Percentiles rank a stretch among this genome's conserved stretches.
Conservation (phyloP, 2,329 filamentous ascomycete genomes). For the Graphilbum ipis-grandicollis region DNA sequence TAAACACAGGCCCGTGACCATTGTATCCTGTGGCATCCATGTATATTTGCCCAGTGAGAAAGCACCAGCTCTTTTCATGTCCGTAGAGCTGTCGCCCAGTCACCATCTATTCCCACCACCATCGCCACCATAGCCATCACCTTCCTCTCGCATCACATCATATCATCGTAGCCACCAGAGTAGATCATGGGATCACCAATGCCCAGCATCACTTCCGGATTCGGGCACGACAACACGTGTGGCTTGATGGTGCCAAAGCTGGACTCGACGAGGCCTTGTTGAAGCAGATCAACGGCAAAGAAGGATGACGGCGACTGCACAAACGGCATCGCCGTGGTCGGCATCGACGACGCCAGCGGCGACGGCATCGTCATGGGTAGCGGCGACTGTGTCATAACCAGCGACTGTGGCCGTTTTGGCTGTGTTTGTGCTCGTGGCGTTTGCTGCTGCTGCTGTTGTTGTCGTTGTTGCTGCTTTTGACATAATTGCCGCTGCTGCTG, state of each 20-base stretch:
- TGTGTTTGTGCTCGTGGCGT: background rate
- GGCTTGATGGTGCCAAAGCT: constrained; percentile 39
- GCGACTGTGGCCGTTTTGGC: background rate
- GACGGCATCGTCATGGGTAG: constrained; percentile 2
- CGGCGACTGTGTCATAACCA: background rate
- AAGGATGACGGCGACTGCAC: constrained; percentile 10
- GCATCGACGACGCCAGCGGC: constrained; percentile 1
- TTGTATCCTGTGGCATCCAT: too few species aligned
- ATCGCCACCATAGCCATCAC: too few species aligned
- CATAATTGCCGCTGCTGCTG: background rate
- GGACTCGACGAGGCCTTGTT: constrained; percentile 31
- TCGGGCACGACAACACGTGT: constrained; percentile 32
- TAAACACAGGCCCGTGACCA: too few species aligned
- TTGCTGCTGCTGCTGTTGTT: background rate
- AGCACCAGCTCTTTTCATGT: too few species aligned
- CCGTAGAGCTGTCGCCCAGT: too few species aligned
- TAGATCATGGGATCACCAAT: constrained; percentile 43
- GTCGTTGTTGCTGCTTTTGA: constrained; percentile 5
- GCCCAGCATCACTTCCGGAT: constrained; percentile 38
- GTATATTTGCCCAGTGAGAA: too few species aligned
- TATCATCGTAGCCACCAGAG: constrained; percentile 29
- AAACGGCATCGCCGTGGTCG: constrained; percentile 3
- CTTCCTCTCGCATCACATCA: too few species aligned
- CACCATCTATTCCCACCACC: too few species aligned
- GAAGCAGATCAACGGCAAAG: constrained; percentile 27